Conservation (phyloP, 306 rosid species). For the Cucumis melo region DNA sequence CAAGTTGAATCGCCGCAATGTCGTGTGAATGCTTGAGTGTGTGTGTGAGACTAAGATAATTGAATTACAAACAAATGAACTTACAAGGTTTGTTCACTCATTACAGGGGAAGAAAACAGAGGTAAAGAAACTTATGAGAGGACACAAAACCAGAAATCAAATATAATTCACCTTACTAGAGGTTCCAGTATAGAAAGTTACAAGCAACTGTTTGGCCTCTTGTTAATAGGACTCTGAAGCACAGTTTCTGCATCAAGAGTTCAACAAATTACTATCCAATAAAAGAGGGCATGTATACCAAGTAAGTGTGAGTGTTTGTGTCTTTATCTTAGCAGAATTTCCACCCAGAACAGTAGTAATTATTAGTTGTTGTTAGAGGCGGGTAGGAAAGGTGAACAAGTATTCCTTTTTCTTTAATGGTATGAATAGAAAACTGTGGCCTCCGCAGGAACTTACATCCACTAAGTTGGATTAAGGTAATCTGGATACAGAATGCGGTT, state of each 20-base stretch:
- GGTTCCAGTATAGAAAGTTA: conserved; percentile 11
- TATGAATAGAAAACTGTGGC: not conserved
- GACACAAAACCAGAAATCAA: not conserved
- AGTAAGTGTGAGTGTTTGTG: not conserved
- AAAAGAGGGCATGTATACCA: not conserved
- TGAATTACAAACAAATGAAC: conserved; percentile 6
- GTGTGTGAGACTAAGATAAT: conserved; percentile 5
- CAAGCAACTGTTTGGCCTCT: not conserved
- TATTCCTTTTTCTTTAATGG: not conserved
- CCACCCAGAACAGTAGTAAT: not conserved
- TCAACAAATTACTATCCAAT: not conserved
- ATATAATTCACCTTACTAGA: conserved; percentile 30
- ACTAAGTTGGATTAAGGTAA: not conserved
- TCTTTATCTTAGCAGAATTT: not conserved
- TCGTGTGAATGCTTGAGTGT: not conserved
- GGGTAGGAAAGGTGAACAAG: not conserved
- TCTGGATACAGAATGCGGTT: not conserved
- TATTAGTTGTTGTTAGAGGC: not conserved
- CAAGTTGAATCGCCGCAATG: not conserved
- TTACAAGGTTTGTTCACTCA: conserved; percentile 6
- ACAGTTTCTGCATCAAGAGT: conserved; percentile 6
- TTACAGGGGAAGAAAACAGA: conserved; percentile 1
- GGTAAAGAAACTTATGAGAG: not conserved
- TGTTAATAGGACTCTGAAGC: not conserved
- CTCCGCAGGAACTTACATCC: not conserved